Percentiles rank a stretch among this genome's conserved stretches.
Evolutionary conservation across 1,284 basidiomycete genomes (phyloP).

Genomic region (Heterobasidion irregulare): DNA sequence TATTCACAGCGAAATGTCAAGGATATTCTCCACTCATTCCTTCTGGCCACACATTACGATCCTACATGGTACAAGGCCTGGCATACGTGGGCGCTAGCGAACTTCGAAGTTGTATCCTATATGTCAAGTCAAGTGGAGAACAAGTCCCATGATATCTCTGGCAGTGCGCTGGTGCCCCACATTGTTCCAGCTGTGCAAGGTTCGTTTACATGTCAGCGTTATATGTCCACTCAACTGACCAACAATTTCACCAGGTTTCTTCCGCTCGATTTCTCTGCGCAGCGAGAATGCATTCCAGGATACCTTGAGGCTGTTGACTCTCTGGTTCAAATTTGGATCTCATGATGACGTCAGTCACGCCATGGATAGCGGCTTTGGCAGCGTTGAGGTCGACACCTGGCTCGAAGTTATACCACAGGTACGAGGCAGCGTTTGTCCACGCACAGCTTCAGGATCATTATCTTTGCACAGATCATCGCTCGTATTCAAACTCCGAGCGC

Average conservation of each 20-base stretch:
- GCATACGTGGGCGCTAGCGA: conserved; percentile 98
- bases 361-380: conserved; percentile 83
- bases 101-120: conserved; percentile 90
- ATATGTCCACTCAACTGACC: background rate
- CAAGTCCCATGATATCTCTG: conserved; percentile 58
- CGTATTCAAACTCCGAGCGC: conserved; percentile 92
- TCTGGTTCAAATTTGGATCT: conserved; percentile 98
- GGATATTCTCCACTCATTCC: conserved; percentile 81
- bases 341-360: conserved; percentile 89
- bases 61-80: conserved; percentile 97
- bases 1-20: conserved; percentile 60
- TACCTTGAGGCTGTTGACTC: conserved; percentile 85
- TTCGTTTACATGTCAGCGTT: conserved; percentile 21
- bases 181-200: conserved; percentile 95
- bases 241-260: conserved; percentile 59
- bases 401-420: conserved; percentile 97
- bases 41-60: conserved; percentile 88
- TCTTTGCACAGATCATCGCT: conserved; percentile 79
- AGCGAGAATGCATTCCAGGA: conserved; percentile 94
- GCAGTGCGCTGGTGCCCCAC: conserved; percentile 71
- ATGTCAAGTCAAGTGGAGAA: conserved; percentile 63
- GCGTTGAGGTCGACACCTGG: conserved; percentile 97
- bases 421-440: conserved; percentile 11
- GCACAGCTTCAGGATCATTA: background rate
- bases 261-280: conserved; percentile 88